Evolutionary conservation across 148 eudicot species (phyloP).

Genomic region (Chenopodium formosanum): DNA sequence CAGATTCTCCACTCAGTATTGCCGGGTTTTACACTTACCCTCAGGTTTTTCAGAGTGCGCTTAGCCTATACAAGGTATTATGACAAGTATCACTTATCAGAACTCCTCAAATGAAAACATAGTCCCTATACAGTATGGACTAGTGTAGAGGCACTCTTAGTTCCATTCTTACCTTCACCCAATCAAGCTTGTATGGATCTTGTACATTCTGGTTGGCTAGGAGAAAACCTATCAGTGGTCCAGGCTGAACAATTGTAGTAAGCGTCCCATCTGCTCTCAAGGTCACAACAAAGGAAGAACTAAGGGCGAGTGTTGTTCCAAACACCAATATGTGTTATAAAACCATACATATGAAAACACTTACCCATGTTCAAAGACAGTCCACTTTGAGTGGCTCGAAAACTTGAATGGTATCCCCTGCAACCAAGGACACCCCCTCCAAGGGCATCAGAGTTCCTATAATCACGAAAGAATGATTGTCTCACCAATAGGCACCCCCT

Average conservation of each 20-base stretch:
- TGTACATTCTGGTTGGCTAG: slow-evolving; percentile 61
- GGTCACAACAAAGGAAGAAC: neutral
- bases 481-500: slow-evolving; percentile 95
- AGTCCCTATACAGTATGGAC: neutral
- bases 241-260: slow-evolving; percentile 83
- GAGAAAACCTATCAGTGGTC: slow-evolving; percentile 66
- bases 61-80: slow-evolving; percentile 49
- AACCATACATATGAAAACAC: neutral
- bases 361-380: slow-evolving; percentile 79
- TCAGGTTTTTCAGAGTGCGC: slow-evolving; percentile 62
- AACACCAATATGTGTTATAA: neutral
- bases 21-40: slow-evolving; percentile 56
- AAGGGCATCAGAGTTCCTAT: slow-evolving; percentile 68
- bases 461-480: slow-evolving; percentile 67
- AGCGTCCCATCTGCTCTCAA: slow-evolving; percentile 60
- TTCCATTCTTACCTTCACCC: slow-evolving; percentile 54
- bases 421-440: slow-evolving; percentile 91
- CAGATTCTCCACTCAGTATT: slow-evolving; percentile 73
- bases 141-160: too few species aligned
- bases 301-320: neutral
- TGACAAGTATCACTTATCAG: neutral
- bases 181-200: slow-evolving; percentile 63
- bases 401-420: slow-evolving; percentile 85
- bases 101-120: too few species aligned
- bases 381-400: slow-evolving; percentile 79